Conservation (phyloP, 1,139 yeast species). For the Kurtzmaniella natalensis region DNA sequence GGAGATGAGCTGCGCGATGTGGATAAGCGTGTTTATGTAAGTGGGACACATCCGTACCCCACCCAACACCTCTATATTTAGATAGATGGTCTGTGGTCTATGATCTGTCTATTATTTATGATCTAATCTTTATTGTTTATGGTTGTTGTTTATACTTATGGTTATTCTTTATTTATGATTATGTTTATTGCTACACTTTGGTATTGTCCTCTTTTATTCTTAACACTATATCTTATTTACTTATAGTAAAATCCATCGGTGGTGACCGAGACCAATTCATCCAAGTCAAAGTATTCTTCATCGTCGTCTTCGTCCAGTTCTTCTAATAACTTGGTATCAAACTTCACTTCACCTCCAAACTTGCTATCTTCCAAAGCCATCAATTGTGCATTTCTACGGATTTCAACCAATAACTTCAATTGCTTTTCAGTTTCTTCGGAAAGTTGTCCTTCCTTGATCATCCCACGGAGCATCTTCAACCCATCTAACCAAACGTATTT, state of each 20-base stretch:
- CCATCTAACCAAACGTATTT: conserved; percentile 82
- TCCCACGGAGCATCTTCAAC: conserved; percentile 52
- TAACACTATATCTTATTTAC: conserved; percentile 9
- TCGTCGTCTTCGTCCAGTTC: conserved; percentile 31
- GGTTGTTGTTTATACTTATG: too few species aligned
- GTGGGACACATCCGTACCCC: too few species aligned
- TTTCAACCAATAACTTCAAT: conserved; percentile 50
- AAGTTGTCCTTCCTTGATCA: conserved; percentile 31
- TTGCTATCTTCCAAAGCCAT: conserved; percentile 43
- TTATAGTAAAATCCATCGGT: conserved; percentile 38
- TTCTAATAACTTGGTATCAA: conserved; percentile 11
- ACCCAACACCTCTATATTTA: too few species aligned
- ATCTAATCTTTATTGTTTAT: too few species aligned
- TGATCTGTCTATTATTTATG: too few species aligned
- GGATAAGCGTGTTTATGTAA: too few species aligned
- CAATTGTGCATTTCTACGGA: conserved; percentile 65
- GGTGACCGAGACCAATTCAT: conserved; percentile 32
- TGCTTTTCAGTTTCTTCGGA: conserved; percentile 60
- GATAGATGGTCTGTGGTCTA: too few species aligned
- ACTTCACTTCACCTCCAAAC: conserved; percentile 15
- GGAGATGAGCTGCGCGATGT: too few species aligned
- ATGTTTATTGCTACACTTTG: too few species aligned
- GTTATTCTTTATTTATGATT: too few species aligned
- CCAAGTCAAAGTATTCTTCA: conserved; percentile 38
- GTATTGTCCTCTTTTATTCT: neutral